Evolutionary conservation across 2,329 filamentous ascomycete species (phyloP).

Genomic region (Aspergillus tubingensis): DNA sequence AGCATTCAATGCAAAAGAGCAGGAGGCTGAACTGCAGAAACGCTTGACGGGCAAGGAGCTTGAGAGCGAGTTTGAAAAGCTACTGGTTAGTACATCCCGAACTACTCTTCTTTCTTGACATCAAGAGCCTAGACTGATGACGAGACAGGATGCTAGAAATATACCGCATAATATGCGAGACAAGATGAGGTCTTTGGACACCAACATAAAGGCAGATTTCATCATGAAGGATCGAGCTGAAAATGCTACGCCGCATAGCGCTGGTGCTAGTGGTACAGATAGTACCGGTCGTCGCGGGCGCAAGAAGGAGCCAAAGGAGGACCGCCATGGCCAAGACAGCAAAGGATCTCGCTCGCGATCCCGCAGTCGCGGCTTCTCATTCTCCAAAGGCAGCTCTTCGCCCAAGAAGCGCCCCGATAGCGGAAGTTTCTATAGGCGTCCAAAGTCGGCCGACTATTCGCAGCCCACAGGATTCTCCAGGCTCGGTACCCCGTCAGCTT

Average conservation of each 20-base stretch:
- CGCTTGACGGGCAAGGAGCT: conserved; percentile 55
- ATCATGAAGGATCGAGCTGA: conserved; percentile 84
- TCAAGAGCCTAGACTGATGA: conserved; percentile 10
- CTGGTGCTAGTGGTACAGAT: conserved; percentile 34
- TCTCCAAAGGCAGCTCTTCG: conserved; percentile 69
- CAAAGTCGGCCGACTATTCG: conserved; percentile 71
- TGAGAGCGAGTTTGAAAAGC: conserved; percentile 64
- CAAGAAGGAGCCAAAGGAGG: conserved; percentile 45
- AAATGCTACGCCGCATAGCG: conserved; percentile 54
- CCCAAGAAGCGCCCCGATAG: conserved; percentile 75
- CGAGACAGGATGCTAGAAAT: conserved; percentile 75
- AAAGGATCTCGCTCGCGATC: conserved; percentile 53
- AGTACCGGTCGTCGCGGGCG: conserved; percentile 41
- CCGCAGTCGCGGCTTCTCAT: conserved; percentile 76
- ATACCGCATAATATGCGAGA: conserved; percentile 92
- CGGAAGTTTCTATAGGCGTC: conserved; percentile 66
- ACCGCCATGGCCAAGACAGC: conserved; percentile 44
- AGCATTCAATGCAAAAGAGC: conserved; percentile 59
- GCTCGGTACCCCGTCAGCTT: conserved; percentile 57
- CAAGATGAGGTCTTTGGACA: conserved; percentile 87
- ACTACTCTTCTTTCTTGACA: too few species aligned
- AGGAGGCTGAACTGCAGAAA: conserved; percentile 47
- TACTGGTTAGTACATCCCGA: conserved; percentile 52
- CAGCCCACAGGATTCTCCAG: conserved; percentile 60
- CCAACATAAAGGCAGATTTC: conserved; percentile 93